Percentiles rank a stretch among this genome's conserved stretches.
Evolutionary conservation across 2,329 filamentous ascomycete species (phyloP).

Genomic region (Penicillium polonicum): DNA sequence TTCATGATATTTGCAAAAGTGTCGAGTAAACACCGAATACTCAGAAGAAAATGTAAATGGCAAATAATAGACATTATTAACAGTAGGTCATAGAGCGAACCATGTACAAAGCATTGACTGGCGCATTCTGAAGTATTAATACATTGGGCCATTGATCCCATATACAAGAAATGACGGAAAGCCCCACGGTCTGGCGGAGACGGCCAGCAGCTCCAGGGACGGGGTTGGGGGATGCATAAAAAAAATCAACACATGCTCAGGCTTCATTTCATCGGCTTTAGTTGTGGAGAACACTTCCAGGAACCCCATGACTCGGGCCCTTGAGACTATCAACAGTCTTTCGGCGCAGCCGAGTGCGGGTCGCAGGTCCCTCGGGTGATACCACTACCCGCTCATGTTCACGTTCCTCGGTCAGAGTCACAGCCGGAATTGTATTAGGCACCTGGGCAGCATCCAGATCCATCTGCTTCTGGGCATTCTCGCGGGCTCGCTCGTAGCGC

Average conservation of each 20-base stretch:
- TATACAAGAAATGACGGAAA: slow-evolving; percentile 18
- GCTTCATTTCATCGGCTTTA: slow-evolving; percentile 17
- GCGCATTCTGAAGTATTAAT: slow-evolving; percentile 35
- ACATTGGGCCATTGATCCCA: slow-evolving; percentile 27
- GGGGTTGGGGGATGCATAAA: slow-evolving; percentile 16
- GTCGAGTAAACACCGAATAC: background rate
- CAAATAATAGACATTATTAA: slow-evolving; percentile 27
- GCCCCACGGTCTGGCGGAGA: slow-evolving; percentile 25
- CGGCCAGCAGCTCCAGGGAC: slow-evolving; percentile 34
- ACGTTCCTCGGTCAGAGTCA: slow-evolving; percentile 10
- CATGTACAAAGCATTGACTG: slow-evolving; percentile 28
- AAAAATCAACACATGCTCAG: slow-evolving; percentile 13
- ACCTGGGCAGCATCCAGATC: slow-evolving; percentile 46
- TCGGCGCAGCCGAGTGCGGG: slow-evolving; percentile 37
- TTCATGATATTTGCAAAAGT: background rate
- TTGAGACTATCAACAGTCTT: slow-evolving; percentile 41
- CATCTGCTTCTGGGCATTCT: slow-evolving; percentile 57
- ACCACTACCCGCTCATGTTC: slow-evolving; percentile 26
- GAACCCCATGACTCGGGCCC: slow-evolving; percentile 39
- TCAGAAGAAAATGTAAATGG: background rate
- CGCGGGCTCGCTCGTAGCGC: slow-evolving; percentile 58
- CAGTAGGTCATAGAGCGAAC: slow-evolving; percentile 22
- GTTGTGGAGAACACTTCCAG: slow-evolving; percentile 43
- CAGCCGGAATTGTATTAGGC: slow-evolving; percentile 24
- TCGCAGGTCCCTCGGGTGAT: slow-evolving; percentile 25